Evolutionary conservation across 2,329 filamentous ascomycete species (phyloP).

Genomic region (Xylariaceae sp.): DNA sequence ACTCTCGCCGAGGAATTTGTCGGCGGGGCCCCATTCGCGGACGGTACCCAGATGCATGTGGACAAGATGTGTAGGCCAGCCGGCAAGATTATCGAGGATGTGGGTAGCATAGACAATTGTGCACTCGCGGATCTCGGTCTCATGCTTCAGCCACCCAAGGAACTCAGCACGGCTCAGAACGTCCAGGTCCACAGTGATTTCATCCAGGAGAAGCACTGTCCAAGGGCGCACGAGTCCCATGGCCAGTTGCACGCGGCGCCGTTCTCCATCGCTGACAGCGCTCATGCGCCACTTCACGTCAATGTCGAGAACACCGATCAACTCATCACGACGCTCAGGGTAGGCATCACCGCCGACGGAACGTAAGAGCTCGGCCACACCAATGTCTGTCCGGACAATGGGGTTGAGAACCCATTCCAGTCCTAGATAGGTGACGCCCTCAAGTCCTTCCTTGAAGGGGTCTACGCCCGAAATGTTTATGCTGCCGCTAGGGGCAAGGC

Average conservation of each 20-base stretch:
- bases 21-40: conserved; percentile 76
- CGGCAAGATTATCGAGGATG: conserved; percentile 89
- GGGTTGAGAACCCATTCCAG: conserved; percentile 98
- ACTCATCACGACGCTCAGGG: conserved; percentile 75
- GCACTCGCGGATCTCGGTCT: conserved; percentile 76
- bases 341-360: conserved; percentile 84
- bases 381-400: conserved; percentile 92
- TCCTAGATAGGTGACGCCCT: conserved; percentile 94
- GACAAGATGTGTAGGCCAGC: conserved; percentile 92
- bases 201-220: conserved; percentile 85
- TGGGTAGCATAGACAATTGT: conserved; percentile 98
- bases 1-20: conserved; percentile 58
- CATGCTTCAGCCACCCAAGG: conserved; percentile 74
- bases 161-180: conserved; percentile 81
- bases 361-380: conserved; percentile 75
- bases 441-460: conserved; percentile 82
- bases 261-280: conserved; percentile 87
- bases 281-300: conserved; percentile 94
- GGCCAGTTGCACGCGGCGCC: conserved; percentile 84
- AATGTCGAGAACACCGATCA: conserved; percentile 84
- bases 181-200: conserved; percentile 96
- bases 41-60: conserved; percentile 90
- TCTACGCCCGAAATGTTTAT: conserved; percentile 79
- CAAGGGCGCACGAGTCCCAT: conserved; percentile 93
- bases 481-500: conserved; percentile 70